phyloP scores from a whole-genome alignment of 2,329 filamentous ascomycete genomes.

The Boeremia exigua region DNA sequence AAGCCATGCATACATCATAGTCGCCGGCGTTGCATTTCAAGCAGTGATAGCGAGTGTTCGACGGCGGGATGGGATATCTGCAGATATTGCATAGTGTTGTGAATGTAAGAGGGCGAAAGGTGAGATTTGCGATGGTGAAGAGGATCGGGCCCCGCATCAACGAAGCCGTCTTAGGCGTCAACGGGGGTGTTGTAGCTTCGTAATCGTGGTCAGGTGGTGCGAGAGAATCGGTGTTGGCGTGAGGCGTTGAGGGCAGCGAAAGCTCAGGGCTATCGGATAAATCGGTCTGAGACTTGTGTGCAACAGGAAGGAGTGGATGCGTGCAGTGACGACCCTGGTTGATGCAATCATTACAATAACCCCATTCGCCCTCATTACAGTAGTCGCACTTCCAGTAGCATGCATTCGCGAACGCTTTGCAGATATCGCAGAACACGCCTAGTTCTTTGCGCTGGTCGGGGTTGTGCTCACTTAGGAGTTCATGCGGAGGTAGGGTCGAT shows the following conservation, averaged over 20 bases:
- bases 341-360: conserved; percentile 87
- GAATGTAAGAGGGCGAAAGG: conserved; percentile 73
- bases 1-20: conserved; percentile 82
- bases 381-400: conserved; percentile 89
- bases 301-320: conserved; percentile 79
- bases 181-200: conserved; percentile 43
- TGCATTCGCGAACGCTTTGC: conserved; percentile 74
- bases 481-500: conserved; percentile 28
- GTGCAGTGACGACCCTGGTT: conserved; percentile 82
- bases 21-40: conserved; percentile 78
- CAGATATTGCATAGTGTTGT: conserved; percentile 81
- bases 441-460: conserved; percentile 72
- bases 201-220: conserved; percentile 34
- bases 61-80: conserved; percentile 72
- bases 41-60: conserved; percentile 78
- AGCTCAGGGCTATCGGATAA: conserved; percentile 12
- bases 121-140: conserved; percentile 42
- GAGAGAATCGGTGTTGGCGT: conserved; percentile 28
- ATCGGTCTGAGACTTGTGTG: conserved; percentile 57
- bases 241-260: conserved; percentile 24
- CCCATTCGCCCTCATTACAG: conserved; percentile 95
- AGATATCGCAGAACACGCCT: conserved; percentile 84
- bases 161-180: conserved; percentile 53
- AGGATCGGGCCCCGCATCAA: conserved; percentile 46
- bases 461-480: conserved; percentile 66